Conservation (phyloP, 306 rosid genomes). For the Hippophae gyantsensis region DNA sequence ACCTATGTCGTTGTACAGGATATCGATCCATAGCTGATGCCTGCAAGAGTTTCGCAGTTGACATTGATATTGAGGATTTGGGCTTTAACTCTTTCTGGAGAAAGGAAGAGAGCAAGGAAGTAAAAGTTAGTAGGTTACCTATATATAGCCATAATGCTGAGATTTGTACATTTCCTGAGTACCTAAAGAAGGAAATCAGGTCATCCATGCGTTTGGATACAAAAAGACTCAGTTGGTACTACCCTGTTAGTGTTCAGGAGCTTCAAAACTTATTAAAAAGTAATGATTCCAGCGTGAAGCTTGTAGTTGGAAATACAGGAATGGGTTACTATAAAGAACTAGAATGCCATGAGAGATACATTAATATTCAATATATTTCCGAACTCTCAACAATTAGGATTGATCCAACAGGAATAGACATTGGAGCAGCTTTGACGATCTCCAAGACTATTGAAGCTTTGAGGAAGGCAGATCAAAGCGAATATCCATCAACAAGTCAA, state of each 20-base stretch:
- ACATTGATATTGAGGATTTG: conserved; percentile 86
- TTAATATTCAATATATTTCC: conserved; percentile 46
- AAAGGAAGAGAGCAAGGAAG: conserved; percentile 45
- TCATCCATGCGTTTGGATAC: conserved; percentile 30
- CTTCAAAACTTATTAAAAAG: conserved; percentile 34
- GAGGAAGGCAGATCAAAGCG: conserved; percentile 17
- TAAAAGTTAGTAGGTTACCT: conserved; percentile 40
- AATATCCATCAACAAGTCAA: conserved; percentile 26
- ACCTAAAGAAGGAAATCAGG: conserved; percentile 42
- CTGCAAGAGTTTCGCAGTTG: conserved; percentile 80
- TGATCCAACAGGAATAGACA: conserved; percentile 51
- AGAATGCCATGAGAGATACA: conserved; percentile 36
- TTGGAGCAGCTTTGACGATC: conserved; percentile 69
- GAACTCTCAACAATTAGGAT: conserved; percentile 42
- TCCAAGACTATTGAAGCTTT: conserved; percentile 54
- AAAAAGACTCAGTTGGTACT: conserved; percentile 41
- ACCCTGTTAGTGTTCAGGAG: conserved; percentile 43
- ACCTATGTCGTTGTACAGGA: conserved; percentile 95
- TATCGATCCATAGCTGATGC: conserved; percentile 87
- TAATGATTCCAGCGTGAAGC: conserved; percentile 24
- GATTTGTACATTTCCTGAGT: conserved; percentile 43
- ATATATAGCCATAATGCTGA: conserved; percentile 23
- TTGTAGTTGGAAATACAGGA: conserved; percentile 72
- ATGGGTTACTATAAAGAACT: conserved; percentile 66
- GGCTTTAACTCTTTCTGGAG: conserved; percentile 76